These are phyloP conservation scores for Panaeolus papilionaceus DNA, from an alignment of 768 basidiomycete species.

Conservation along the genomic window DNA sequence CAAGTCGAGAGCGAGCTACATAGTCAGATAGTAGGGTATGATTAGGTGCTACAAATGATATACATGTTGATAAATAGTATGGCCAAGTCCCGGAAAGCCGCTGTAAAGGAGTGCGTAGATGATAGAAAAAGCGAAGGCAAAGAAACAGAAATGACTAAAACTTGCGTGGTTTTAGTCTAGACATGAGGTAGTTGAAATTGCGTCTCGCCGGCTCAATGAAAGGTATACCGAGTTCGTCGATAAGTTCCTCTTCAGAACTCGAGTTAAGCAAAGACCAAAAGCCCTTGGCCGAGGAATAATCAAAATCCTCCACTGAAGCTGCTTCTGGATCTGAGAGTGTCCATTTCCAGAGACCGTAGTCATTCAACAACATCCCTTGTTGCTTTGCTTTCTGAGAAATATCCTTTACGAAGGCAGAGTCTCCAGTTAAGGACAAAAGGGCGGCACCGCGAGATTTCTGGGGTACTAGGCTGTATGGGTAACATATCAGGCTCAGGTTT, in stretches of 20 bases:
- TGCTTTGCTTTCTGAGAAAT: constrained; percentile 48
- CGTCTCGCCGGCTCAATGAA: constrained; percentile 30
- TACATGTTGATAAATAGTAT: constrained; percentile 6
- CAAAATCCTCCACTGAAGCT: background rate
- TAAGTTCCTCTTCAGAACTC: constrained; percentile 50
- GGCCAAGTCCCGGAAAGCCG: background rate
- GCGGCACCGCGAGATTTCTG: constrained; percentile 58
- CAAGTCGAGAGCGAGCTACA: constrained; percentile 5
- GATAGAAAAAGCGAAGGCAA: constrained; percentile 1
- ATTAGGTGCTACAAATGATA: constrained; percentile 12
- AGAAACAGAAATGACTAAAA: background rate
- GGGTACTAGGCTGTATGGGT: constrained; percentile 46
- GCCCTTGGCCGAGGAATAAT: constrained; percentile 29
- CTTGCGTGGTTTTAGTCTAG: constrained; percentile 16
- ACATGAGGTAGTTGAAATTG: constrained; percentile 28
- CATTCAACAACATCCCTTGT: constrained; percentile 58
- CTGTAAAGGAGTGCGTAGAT: background rate
- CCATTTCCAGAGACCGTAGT: constrained; percentile 73
- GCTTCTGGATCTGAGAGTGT: constrained; percentile 18
- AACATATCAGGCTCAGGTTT: constrained; percentile 14
- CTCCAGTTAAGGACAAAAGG: constrained; percentile 62
- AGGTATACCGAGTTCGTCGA: constrained; percentile 48
- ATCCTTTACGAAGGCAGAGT: constrained; percentile 50
- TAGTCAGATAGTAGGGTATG: constrained; percentile 2
- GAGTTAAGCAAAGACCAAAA: constrained; percentile 55